Base-by-base conservation (phyloP, 1,284 basidiomycete species). In the Sanghuangporus weigelae region DNA sequence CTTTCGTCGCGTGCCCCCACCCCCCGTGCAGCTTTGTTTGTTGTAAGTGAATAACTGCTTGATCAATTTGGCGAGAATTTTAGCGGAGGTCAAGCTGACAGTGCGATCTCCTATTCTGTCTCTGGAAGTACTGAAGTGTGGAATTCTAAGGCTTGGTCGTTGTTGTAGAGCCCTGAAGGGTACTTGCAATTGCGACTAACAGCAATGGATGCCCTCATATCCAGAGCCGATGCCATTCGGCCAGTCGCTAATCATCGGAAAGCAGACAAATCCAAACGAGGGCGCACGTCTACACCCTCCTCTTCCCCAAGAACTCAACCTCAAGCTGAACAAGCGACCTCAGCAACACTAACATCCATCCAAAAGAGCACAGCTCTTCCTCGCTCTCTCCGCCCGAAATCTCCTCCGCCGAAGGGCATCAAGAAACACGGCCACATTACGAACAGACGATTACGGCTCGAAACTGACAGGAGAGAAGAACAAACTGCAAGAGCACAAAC, bases 381-480 rank as follows among this genome's bases (percentile, higher is more conserved):
- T 0, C 81, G 82, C 71, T 90, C 89, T 1, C 77, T 90, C 36
- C 80, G 79, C n/a, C 68, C 78, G 4, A 71, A 74, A 10, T 78
- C 76, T 0, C 73, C 78, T 0, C 73, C 77, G 0, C 78, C 81
- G 0, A 77, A 80, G 54, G 76, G 76, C 60, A 70, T 75, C 1
- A 75, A 77, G 2, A 81, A 77, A 50, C 81, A 89, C 70, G 71
- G 73, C 0, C 87, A 91, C 68, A 88, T 95, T 49, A 79, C 81
- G 12, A 89, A 94, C 75, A 86, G 85, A 74, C 93, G 89, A 71
- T 80, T 95, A 2, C 82, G 90, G 19, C 78, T 85, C 2, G 83
- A 90, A 66, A 78, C 95, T 0, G 80, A 81, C 39, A 78, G 84
- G 12, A 82, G 87, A 67, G 82, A 86, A 1, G 73, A 78, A 0